Evolutionary conservation across 1,139 yeast genomes (phyloP).

Genomic region (Arxiozyma slooffiae): DNA sequence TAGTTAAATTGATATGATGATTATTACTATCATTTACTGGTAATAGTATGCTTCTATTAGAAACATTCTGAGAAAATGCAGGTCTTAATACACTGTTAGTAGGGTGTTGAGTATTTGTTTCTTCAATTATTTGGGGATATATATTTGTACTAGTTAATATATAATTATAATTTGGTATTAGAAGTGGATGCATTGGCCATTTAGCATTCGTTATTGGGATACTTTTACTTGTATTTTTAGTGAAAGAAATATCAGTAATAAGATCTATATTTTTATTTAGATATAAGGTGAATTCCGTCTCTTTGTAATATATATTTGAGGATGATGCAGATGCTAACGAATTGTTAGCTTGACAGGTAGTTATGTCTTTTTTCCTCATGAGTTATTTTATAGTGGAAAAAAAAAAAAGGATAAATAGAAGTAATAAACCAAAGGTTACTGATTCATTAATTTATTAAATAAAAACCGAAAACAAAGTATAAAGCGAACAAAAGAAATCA

Average conservation of each 20-base stretch:
- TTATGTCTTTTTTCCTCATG: not conserved
- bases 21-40: not conserved
- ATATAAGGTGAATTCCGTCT: not conserved
- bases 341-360: not conserved
- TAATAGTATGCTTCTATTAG: not conserved
- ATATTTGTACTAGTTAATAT: not conserved
- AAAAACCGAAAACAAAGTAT: no score
- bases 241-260: not conserved
- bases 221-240: slow-evolving; percentile 1
- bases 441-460: no score
- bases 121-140: not conserved
- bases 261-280: not conserved
- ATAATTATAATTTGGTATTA: slow-evolving; percentile 4
- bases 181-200: slow-evolving; percentile 9
- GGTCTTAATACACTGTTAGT: not conserved
- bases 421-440: not conserved
- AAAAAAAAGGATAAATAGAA: not conserved
- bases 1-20: not conserved
- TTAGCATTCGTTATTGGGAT: slow-evolving; percentile 7
- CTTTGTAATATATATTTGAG: not conserved
- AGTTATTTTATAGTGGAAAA: not conserved
- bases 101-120: not conserved
- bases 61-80: not conserved
- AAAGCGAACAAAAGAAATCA: no score
- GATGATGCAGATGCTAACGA: not conserved